These are phyloP conservation scores for Cladosporium oxysporum DNA, from an alignment of 2,329 filamentous ascomycete genomes.

Conservation along the genomic window DNA sequence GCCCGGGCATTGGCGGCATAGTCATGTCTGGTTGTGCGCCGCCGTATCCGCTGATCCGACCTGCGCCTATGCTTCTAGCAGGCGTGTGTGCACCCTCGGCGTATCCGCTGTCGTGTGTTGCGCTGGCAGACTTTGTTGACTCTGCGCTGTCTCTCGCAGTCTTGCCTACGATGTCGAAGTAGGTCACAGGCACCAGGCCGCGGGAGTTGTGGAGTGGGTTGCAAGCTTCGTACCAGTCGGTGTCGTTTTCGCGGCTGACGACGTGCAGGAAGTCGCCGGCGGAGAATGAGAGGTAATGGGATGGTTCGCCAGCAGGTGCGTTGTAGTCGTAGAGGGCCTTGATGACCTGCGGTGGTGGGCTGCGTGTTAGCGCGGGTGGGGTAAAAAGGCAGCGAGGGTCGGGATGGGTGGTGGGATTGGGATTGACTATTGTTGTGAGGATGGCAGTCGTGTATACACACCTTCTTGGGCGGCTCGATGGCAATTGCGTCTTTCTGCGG, in stretches of 20 bases:
- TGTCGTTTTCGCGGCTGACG: conserved; percentile 90
- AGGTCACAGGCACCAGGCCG: conserved; percentile 89
- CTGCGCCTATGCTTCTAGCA: conserved; percentile 33
- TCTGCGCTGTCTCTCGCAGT: conserved; percentile 82
- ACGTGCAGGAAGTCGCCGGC: conserved; percentile 98
- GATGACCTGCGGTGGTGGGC: conserved; percentile 68
- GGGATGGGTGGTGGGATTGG: neutral
- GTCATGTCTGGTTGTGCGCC: conserved; percentile 25
- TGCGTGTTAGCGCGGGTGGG: conserved; percentile 5
- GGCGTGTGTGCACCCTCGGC: conserved; percentile 55
- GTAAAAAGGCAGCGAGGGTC: neutral
- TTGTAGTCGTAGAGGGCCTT: conserved; percentile 93
- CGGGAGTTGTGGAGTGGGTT: conserved; percentile 88
- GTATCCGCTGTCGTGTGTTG: conserved; percentile 90
- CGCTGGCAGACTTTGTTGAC: conserved; percentile 44
- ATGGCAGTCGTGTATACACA: conserved; percentile 43
- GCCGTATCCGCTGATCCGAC: conserved; percentile 36
- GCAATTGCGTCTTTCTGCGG: conserved; percentile 83
- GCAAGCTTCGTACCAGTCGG: conserved; percentile 97
- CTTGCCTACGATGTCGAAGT: conserved; percentile 90
- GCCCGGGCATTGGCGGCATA: conserved; percentile 31
- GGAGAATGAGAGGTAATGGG: conserved; percentile 76
- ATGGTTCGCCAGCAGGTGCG: conserved; percentile 59
- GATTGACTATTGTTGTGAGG: neutral
- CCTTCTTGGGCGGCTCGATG: conserved; percentile 92